Percentiles rank a stretch among this genome's conserved stretches.
Conservation (phyloP, 768 basidiomycete genomes). For the Podaxis rugospora region DNA sequence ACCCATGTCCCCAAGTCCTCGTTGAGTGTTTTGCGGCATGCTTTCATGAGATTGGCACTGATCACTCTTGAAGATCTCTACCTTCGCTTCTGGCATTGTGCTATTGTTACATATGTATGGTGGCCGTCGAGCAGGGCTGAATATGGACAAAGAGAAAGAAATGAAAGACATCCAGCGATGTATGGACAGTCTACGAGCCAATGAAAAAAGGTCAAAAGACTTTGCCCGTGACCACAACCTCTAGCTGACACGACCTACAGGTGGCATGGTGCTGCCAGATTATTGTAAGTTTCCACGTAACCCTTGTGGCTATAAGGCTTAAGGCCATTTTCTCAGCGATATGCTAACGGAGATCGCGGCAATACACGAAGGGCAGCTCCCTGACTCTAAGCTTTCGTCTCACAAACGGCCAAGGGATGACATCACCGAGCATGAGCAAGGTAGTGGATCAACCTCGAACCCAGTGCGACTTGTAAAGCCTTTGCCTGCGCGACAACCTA, state of each 20-base stretch:
- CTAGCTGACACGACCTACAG: slow-evolving; percentile 6
- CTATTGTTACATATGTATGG: slow-evolving; percentile 56
- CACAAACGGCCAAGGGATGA: slow-evolving; percentile 47
- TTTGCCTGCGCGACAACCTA: neutral
- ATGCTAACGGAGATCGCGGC: slow-evolving; percentile 54
- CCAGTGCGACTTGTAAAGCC: neutral
- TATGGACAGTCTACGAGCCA: slow-evolving; percentile 37
- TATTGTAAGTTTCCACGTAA: slow-evolving; percentile 26
- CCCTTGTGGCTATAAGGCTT: neutral
- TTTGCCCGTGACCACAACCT: neutral
- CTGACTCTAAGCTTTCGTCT: slow-evolving; percentile 28
- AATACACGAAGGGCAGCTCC: slow-evolving; percentile 44
- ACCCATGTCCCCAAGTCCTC: slow-evolving; percentile 25
- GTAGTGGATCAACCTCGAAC: neutral
- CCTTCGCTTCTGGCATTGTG: slow-evolving; percentile 40
- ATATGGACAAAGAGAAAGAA: slow-evolving; percentile 36
- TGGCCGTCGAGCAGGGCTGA: slow-evolving; percentile 33
- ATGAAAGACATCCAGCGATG: slow-evolving; percentile 50
- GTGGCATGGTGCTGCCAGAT: slow-evolving; percentile 36
- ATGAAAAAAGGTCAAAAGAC: slow-evolving; percentile 28
- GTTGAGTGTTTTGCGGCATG: slow-evolving; percentile 18
- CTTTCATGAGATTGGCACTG: neutral
- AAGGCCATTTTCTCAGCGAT: slow-evolving; percentile 38
- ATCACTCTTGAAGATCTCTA: slow-evolving; percentile 21
- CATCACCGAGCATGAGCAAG: neutral